Base-by-base conservation (phyloP, 805 yeast genomes). In the Suhomyces vadensis region DNA sequence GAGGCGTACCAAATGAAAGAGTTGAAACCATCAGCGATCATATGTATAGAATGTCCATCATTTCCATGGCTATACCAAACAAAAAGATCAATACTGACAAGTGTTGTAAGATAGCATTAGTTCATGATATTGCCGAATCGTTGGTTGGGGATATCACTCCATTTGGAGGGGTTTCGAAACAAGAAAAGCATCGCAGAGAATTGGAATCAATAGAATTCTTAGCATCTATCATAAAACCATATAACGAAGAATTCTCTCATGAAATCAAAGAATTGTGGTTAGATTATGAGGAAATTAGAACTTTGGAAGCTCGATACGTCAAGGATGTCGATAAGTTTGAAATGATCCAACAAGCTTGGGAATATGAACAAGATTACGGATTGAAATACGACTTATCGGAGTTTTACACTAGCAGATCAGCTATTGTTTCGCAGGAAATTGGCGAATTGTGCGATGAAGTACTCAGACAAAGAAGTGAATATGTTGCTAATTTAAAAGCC, bases 251-350 rank as follows among this genome's bases (percentile, higher is more conserved):
- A 13, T 87, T 85, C 27, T 83, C 94, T 9, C 52, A 66, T 25
- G 90, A 86, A 52, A 73, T 92, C 41, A 61, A 74, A 47, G 83
- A 82, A 31, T 75, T 82, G 49, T 92, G 97, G 96, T 67, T 83
- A 44, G 96, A 89, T 61, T 92, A 92, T 66, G 99, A 92, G 69
- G 82, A 85, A 57, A 85, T 87, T 54, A 74, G 88, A 53, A 79
- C 84, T 35, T 62, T 79, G 20, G 98, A 92, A 64, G 96, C 97
- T 9, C 74, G 83, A 43, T 87, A 88, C 53, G 97, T 92, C 51
- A 92, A 92, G 68, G 97, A 92, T 64, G 81, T 94, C 48, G 98
- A 92, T 65, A 92, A 92, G 72, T 86, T 79, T 59, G 97, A 90
- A 66, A 79, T 90, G 79, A 72, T 87, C 51, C 77, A 85, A 52